These are phyloP conservation scores for Tolypocladium tundrense DNA, from an alignment of 2,329 filamentous ascomycete species.

Conservation along the genomic window DNA sequence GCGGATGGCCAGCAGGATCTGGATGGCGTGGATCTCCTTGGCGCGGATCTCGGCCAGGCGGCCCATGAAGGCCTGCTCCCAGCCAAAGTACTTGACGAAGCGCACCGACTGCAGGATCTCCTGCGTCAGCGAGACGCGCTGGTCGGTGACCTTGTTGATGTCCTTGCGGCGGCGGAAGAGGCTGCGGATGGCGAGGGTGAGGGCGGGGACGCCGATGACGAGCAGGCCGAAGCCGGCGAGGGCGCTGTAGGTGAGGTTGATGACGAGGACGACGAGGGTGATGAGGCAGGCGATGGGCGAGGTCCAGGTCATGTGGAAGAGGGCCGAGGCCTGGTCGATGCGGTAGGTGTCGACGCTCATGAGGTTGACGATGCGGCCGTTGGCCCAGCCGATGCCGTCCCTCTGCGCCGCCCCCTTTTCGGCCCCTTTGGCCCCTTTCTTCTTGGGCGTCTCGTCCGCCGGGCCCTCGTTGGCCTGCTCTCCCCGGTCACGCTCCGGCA, in stretches of 20 bases:
- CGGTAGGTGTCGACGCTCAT: conserved; percentile 96
- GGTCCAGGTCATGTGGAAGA: conserved; percentile 90
- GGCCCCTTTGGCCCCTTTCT: conserved; percentile 23
- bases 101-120: conserved; percentile 85
- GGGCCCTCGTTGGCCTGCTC: conserved; percentile 16
- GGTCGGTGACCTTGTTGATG: conserved; percentile 92
- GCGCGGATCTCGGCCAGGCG: conserved; percentile 64
- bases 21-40: conserved; percentile 74
- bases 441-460: conserved; percentile 16
- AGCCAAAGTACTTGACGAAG: conserved; percentile 95
- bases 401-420: conserved; percentile 29
- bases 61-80: conserved; percentile 79
- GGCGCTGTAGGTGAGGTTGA: conserved; percentile 86
- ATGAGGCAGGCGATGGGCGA: conserved; percentile 69
- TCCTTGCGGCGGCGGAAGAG: conserved; percentile 63
- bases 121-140: conserved; percentile 81
- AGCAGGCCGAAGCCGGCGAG: conserved; percentile 80
- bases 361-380: conserved; percentile 81
- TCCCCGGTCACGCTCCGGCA: conserved; percentile 34
- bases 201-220: conserved; percentile 63
- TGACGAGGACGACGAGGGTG: conserved; percentile 66
- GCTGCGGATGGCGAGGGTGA: conserved; percentile 67
- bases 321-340: conserved; percentile 74
- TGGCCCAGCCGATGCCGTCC: conserved; percentile 79
- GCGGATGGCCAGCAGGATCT: conserved; percentile 69